These are phyloP conservation scores for Asterionellopsis glacialis DNA, from an alignment of 108 stramenopile genomes.

Conservation along the genomic window DNA sequence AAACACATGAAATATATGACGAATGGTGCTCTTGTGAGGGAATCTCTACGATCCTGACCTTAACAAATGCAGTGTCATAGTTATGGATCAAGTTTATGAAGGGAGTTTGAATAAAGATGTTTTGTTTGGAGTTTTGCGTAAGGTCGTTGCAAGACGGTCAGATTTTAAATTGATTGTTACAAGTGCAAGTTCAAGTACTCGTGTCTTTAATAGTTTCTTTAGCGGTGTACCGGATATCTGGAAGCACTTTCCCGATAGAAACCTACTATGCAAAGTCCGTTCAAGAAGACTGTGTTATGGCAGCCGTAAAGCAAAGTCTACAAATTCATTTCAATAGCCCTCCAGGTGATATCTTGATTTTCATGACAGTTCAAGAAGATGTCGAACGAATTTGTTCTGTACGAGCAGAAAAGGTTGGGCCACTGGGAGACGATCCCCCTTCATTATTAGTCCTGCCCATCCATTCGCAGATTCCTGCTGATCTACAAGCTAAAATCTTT, in stretches of 20 bases:
- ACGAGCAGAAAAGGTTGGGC: constrained; percentile 88
- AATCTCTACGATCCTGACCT: constrained; percentile 93
- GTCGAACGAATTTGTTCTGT: constrained; percentile 95
- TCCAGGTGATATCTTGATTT: constrained; percentile 97
- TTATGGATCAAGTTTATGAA: constrained; percentile 99
- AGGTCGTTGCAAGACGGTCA: constrained; percentile 86
- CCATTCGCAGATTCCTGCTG: constrained; percentile 98
- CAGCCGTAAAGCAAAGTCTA: constrained; percentile 95
- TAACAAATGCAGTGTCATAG: constrained; percentile 84
- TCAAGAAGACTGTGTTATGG: constrained; percentile 97
- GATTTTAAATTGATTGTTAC: constrained; percentile 98
- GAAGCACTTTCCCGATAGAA: constrained; percentile 95
- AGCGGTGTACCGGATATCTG: constrained; percentile 96
- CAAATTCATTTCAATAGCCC: constrained; percentile 96
- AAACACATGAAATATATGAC: constrained; percentile 95
- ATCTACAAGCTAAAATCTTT: constrained; percentile 98
- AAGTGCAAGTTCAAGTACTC: constrained; percentile 93
- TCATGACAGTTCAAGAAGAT: constrained; percentile 99
- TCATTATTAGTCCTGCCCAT: constrained; percentile 96
- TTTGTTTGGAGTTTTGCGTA: constrained; percentile 93
- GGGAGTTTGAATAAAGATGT: constrained; percentile 95
- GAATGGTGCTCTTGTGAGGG: constrained; percentile 95
- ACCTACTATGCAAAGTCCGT: constrained; percentile 88
- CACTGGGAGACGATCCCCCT: constrained; percentile 78
- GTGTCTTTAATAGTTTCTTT: constrained; percentile 93